A percentile compares a stretch with the other conserved stretches of the same genome.
Evolutionary conservation across 306 rosid species (phyloP).

Genomic region (Medicago truncatula): DNA sequence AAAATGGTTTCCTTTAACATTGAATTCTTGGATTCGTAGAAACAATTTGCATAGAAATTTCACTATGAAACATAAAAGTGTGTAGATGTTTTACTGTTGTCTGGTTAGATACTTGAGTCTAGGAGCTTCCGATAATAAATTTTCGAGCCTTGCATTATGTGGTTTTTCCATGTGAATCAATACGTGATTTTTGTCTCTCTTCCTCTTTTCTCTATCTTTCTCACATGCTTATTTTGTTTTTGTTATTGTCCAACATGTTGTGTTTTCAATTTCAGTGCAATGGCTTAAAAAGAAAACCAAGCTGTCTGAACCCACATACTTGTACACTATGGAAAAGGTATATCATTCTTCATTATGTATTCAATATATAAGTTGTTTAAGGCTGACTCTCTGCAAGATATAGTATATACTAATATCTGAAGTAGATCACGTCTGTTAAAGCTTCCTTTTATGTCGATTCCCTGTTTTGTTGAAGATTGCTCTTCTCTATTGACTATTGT

Average conservation of each 20-base stretch:
- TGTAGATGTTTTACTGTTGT: conserved; percentile 10
- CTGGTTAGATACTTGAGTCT: neutral
- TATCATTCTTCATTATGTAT: neutral
- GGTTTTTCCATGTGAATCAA: conserved; percentile 8
- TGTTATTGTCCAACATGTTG: conserved; percentile 34
- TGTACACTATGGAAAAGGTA: conserved; percentile 98
- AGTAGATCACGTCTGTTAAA: conserved; percentile 35
- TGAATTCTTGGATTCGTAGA: conserved; percentile 11
- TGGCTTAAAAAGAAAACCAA: conserved; percentile 83
- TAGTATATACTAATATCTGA: conserved; percentile 27
- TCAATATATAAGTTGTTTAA: conserved; percentile 21
- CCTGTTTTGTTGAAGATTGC: conserved; percentile 17
- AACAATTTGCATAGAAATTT: neutral
- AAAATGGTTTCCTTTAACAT: conserved; percentile 28
- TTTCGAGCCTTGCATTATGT: conserved; percentile 4
- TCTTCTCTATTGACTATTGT: conserved; percentile 38
- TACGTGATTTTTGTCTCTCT: neutral
- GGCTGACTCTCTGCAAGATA: conserved; percentile 6
- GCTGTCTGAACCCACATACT: conserved; percentile 86
- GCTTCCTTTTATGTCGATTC: conserved; percentile 31
- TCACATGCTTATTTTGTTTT: conserved; percentile 22
- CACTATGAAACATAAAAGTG: conserved; percentile 16
- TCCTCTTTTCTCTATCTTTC: neutral
- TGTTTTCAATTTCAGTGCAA: conserved; percentile 71
- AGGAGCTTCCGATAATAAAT: neutral